These are phyloP conservation scores for Aspergillus ochraceoroseus DNA, from an alignment of 2,329 filamentous ascomycete species.

Conservation along the genomic window DNA sequence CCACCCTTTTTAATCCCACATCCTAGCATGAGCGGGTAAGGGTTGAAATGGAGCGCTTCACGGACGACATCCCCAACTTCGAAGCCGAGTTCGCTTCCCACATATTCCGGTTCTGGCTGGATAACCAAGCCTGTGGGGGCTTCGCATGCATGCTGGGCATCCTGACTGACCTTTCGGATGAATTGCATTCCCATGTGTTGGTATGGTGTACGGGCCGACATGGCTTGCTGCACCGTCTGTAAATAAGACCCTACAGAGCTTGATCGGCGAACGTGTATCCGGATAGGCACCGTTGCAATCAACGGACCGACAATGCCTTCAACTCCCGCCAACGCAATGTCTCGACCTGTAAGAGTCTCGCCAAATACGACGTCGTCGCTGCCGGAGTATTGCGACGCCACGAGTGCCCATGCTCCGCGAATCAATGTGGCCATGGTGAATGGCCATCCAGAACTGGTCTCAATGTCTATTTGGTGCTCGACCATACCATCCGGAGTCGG, in stretches of 20 bases:
- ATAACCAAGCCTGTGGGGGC: constrained; percentile 37
- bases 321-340: constrained; percentile 43
- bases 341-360: constrained; percentile 49
- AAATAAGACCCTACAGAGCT: constrained; percentile 29
- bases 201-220: constrained; percentile 41
- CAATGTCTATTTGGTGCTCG: constrained; percentile 40
- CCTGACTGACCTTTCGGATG: constrained; percentile 42
- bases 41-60: constrained; percentile 43
- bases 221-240: constrained; percentile 30
- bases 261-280: constrained; percentile 35
- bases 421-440: constrained; percentile 48
- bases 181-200: constrained; percentile 50
- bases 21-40: constrained; percentile 49
- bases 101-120: constrained; percentile 39
- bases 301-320: constrained; percentile 49
- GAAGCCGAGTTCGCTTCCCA: constrained; percentile 38
- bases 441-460: constrained; percentile 21
- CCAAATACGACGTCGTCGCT: constrained; percentile 48
- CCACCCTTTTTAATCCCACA: constrained; percentile 44
- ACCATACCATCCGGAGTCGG: constrained; percentile 43
- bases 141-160: constrained; percentile 38
- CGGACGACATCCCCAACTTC: constrained; percentile 33
- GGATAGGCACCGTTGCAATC: constrained; percentile 48
- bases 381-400: constrained; percentile 44
- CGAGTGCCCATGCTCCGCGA: constrained; percentile 47